These are phyloP conservation scores for Tothia fuscella DNA, from an alignment of 2,329 filamentous ascomycete species.

Conservation along the genomic window DNA sequence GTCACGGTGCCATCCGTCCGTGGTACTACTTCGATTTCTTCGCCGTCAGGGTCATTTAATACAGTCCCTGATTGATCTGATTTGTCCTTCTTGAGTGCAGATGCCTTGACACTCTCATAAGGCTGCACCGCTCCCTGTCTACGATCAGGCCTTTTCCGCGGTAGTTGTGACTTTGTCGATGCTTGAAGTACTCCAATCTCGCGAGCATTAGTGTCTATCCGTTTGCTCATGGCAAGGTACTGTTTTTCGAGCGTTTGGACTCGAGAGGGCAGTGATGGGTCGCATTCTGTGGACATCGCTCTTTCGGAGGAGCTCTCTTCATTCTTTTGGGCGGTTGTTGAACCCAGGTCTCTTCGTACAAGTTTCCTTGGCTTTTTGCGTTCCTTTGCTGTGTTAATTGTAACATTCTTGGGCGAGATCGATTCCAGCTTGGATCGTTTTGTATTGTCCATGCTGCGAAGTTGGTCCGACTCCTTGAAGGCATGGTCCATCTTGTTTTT, in stretches of 20 bases:
- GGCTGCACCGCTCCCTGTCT: no score
- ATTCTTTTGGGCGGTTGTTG: not conserved
- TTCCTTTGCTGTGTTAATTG: not conserved
- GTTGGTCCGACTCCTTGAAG: no score
- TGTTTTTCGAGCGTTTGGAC: not conserved
- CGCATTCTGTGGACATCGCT: not conserved
- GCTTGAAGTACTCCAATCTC: constrained; percentile 3
- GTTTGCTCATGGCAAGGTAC: not conserved
- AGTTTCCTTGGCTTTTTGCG: constrained; percentile 1
- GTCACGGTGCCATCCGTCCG: not conserved
- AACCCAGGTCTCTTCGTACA: not conserved
- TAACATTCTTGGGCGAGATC: not conserved
- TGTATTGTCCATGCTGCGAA: not conserved
- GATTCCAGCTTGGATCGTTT: no score
- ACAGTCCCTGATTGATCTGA: no score
- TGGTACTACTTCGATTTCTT: not conserved
- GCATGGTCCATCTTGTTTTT: no score
- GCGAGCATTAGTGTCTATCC: not conserved
- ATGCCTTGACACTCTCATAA: not conserved
- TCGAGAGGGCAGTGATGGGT: not conserved
- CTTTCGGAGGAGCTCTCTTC: not conserved
- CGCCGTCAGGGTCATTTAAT: not conserved
- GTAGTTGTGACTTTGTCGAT: no score
- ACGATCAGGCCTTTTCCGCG: not conserved
- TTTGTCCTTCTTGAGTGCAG: not conserved